These are phyloP conservation scores for Acer campestre DNA, from an alignment of 345 rosid genomes.

Conservation along the genomic window DNA sequence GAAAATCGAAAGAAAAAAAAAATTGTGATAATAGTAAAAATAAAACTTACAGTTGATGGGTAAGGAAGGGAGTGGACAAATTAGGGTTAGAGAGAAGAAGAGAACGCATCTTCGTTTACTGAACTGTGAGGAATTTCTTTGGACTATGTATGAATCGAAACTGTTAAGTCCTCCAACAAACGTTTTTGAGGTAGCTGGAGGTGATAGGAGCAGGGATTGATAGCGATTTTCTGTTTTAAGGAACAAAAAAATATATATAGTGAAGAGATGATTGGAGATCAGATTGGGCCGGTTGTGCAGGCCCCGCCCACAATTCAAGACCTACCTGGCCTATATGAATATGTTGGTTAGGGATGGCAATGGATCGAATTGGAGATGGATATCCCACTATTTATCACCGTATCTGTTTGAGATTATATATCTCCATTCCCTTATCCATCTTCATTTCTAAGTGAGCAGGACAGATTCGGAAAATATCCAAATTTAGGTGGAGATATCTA, in stretches of 20 bases:
- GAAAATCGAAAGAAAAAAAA: not conserved
- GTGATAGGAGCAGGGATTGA: not conserved
- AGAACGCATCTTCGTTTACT: constrained; percentile 44
- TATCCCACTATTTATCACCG: too few species aligned
- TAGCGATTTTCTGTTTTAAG: not conserved
- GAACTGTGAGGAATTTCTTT: not conserved
- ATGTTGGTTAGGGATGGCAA: too few species aligned
- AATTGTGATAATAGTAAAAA: not conserved
- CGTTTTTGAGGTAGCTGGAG: constrained; percentile 3
- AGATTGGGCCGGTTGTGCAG: not conserved
- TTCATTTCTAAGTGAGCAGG: too few species aligned
- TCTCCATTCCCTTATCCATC: too few species aligned
- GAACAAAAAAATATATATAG: not conserved
- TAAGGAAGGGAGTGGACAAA: constrained; percentile 49
- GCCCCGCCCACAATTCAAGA: not conserved
- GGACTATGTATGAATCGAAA: not conserved
- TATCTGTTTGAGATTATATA: too few species aligned
- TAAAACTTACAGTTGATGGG: constrained; percentile 49
- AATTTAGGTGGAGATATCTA: too few species aligned
- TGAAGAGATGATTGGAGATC: not conserved
- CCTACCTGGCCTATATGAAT: not conserved
- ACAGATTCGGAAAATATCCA: too few species aligned
- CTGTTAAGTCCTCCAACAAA: not conserved
- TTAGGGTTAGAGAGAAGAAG: constrained; percentile 55
- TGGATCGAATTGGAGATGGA: too few species aligned